phyloP scores from a whole-genome alignment of 2,329 filamentous ascomycete species.

The Orbilia brochopaga region DNA sequence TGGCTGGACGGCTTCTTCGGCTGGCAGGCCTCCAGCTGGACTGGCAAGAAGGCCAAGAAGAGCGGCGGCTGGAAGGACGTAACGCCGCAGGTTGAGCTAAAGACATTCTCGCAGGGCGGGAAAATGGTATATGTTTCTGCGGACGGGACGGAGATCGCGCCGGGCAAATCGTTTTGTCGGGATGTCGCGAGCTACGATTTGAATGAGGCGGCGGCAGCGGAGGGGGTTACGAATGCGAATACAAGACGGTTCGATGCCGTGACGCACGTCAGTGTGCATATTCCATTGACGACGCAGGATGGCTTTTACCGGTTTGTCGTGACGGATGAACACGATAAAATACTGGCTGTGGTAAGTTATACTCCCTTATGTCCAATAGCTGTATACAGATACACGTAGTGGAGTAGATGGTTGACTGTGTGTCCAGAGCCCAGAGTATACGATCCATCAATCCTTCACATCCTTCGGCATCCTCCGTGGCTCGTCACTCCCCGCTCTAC shows the following conservation, averaged over 20 bases:
- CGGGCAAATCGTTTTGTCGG: slow-evolving; percentile 34
- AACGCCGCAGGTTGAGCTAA: slow-evolving; percentile 42
- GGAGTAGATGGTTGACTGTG: background rate
- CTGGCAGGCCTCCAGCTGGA: slow-evolving; percentile 46
- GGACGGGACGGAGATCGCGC: slow-evolving; percentile 33
- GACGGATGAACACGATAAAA: slow-evolving; percentile 44
- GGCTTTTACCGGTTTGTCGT: slow-evolving; percentile 49
- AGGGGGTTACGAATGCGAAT: slow-evolving; percentile 44
- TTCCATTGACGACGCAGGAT: slow-evolving; percentile 45
- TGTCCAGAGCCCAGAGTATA: slow-evolving; percentile 38
- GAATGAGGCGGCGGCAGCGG: slow-evolving; percentile 24
- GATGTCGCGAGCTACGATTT: slow-evolving; percentile 36
- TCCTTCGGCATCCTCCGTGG: slow-evolving; percentile 45
- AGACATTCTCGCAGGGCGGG: slow-evolving; percentile 33
- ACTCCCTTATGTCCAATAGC: background rate
- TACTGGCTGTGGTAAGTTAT: slow-evolving; percentile 37
- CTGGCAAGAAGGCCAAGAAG: slow-evolving; percentile 40
- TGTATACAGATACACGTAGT: background rate
- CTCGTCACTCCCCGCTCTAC: slow-evolving; percentile 39
- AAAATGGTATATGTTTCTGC: slow-evolving; percentile 36
- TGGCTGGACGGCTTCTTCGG: slow-evolving; percentile 49
- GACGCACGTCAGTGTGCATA: slow-evolving; percentile 42
- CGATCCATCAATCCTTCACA: slow-evolving; percentile 44
- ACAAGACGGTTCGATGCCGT: slow-evolving; percentile 34
- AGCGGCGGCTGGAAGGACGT: slow-evolving; percentile 38